Base-by-base conservation (phyloP, 441 rosid species). In the Mallotus japonicus region DNA sequence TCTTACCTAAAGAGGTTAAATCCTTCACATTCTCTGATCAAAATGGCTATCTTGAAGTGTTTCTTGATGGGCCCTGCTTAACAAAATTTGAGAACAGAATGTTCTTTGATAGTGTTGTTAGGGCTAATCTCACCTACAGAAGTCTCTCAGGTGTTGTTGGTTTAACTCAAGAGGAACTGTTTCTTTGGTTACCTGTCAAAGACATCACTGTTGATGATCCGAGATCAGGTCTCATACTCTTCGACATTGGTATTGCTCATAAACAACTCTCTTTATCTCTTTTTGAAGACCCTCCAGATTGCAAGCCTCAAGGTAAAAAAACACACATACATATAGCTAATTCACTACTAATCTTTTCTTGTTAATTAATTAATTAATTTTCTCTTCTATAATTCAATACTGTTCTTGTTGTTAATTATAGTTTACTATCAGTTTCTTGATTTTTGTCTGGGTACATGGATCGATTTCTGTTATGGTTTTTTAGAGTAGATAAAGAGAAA, bases 161-260 rank as follows among this genome's bases (percentile, higher is more conserved):
- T 13, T 80, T 92, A 46, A 67, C 85, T 42, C 97, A 92, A 74
- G 90, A 91, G 82, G 98, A 92, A 82, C 87, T 92, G 24, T 92
- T 92, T 62, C 85, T 92, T 51, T 92, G 98, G 98, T 78, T 92
- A n/a, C 97, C 97, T 0, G 91, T 92, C 11, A 89, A 86, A 75
- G 95, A 89, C 67, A 92, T 92, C 70, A 85, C 80, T 40, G 95
- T 89, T n/a, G 86, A 79, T 65, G 93, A 91, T 76, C 90, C 95
- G 32, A 82, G 82, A 47, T 91, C 98, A 69, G 98, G 98, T 37
- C 83, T 92, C 65, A 92, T 92, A 53, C 76, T 92, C 40, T 84
- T 92, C 67, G 96, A 92, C 76, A 90, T 92, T 65, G 98, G 86
- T 8, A 79, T 91, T 76, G 98, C 95, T 84, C 83, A 81, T 76